Base-by-base conservation (phyloP, 2,329 filamentous ascomycete genomes). In the Aspergillus intermedius region DNA sequence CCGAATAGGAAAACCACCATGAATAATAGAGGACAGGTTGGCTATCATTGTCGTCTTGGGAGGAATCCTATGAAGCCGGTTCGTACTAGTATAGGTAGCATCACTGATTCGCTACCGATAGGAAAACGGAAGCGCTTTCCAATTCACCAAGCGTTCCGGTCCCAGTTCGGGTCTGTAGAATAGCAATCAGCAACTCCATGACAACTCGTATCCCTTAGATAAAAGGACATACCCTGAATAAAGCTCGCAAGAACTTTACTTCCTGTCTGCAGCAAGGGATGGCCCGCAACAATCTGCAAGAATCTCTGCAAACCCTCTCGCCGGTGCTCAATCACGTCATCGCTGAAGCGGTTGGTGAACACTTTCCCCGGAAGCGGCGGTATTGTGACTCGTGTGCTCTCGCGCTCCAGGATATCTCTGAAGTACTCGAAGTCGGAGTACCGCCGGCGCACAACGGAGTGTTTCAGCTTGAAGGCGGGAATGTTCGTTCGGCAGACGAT, bases 391-490 rank as follows among this genome's bases (percentile, higher is more conserved):
- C 91, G 82, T 50, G 91, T 91, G 61, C 83, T 88, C 74, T 98
- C 93, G 60, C 93, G 85, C 80, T 98, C 93, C 52, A 98, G 82
- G 55, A 97, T 95, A 71, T 98, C 93, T 66, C 93, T 88, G 72
- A 98, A 98, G 74, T 95, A 91, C 75, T 98, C 93, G 69, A 98
- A 98, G 72, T 98, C 93, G 49, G 87, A 93, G 77, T 98, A 98
- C 46, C 93, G 88, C 54, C 93, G 84, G 59, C 91, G 89, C 54
- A 98, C 93, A 59, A 84, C 82, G 56, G 84, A 90, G 67, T 87
- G 82, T 58, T 91, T 89, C 61, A 96, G 83, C 77, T 97, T 97
- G 81, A 98, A 98, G 61, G 93, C 91, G 50, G 93, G 93, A 66
- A 98, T 98, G 75, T 98, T 98, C 73, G 93, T 98, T 62, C 88